Evolutionary conservation across 768 basidiomycete species (phyloP).

Genomic region (Royoungia palumana): DNA sequence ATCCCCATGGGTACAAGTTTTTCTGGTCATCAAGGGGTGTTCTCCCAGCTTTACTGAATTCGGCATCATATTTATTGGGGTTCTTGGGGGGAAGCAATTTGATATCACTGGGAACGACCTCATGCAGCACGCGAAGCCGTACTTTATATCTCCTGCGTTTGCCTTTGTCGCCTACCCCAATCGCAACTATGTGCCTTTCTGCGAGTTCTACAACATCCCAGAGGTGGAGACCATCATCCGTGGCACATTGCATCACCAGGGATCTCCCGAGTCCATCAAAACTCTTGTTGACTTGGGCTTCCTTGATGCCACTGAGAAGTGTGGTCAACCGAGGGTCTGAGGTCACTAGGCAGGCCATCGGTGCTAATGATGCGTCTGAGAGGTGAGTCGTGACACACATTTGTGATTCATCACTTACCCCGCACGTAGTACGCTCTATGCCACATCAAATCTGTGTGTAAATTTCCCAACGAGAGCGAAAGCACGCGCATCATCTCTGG

Average conservation of each 20-base stretch:
- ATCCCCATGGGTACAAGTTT: constrained; percentile 99
- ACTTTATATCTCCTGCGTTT: constrained; percentile 93
- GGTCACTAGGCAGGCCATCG: constrained; percentile 71
- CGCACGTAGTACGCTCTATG: constrained; percentile 60
- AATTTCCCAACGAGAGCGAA: constrained; percentile 72
- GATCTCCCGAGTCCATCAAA: constrained; percentile 93
- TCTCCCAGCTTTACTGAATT: constrained; percentile 90
- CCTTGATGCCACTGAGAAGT: constrained; percentile 71
- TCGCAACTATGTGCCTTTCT: constrained; percentile 88
- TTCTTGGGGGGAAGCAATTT: constrained; percentile 59
- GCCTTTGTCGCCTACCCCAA: constrained; percentile 98
- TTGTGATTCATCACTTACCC: constrained; percentile 1
- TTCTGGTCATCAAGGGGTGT: constrained; percentile 98
- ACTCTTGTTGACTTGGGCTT: constrained; percentile 86
- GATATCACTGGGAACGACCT: constrained; percentile 76
- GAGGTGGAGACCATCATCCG: constrained; percentile 92
- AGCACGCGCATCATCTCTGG: constrained; percentile 81
- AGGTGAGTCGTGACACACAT: constrained; percentile 40
- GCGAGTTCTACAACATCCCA: constrained; percentile 87
- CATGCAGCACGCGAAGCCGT: constrained; percentile 88
- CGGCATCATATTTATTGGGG: constrained; percentile 75
- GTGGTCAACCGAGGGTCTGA: constrained; percentile 79
- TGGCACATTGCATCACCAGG: constrained; percentile 92
- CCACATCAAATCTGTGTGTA: constrained; percentile 64
- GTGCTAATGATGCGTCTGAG: constrained; percentile 65